These are phyloP conservation scores for Blastobotrys terrestris DNA, from an alignment of 805 yeast species.

Conservation along the genomic window DNA sequence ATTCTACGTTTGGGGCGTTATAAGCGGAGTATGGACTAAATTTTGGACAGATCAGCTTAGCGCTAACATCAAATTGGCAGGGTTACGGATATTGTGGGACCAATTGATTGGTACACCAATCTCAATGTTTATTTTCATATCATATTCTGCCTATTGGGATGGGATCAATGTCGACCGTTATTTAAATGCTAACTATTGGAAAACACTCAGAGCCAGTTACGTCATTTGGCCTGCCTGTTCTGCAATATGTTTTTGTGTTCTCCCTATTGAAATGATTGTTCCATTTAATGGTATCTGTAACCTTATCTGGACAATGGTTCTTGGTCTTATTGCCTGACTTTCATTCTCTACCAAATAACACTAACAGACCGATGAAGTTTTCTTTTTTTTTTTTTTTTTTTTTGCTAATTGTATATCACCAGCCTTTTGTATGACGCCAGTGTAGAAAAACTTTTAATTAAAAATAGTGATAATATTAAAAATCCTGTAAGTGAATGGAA, in stretches of 20 bases:
- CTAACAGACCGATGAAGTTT: too few species aligned
- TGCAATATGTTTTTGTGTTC: conserved; percentile 16
- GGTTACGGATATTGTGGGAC: conserved; percentile 26
- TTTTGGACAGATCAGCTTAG: conserved; percentile 33
- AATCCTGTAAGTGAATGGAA: too few species aligned
- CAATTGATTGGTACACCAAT: conserved; percentile 32
- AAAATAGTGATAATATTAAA: too few species aligned
- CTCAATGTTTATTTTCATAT: conserved; percentile 27
- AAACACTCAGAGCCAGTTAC: conserved; percentile 18
- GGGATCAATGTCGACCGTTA: conserved; percentile 29
- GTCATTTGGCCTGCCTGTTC: conserved; percentile 25
- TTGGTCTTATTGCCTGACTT: conserved; percentile 13
- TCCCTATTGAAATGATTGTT: conserved; percentile 18
- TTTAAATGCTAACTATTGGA: conserved; percentile 20
- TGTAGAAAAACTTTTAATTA: too few species aligned
- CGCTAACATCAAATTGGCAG: conserved; percentile 16
- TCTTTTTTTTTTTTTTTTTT: too few species aligned
- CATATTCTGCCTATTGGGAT: conserved; percentile 33
- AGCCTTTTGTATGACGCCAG: too few species aligned
- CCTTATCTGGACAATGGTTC: conserved; percentile 21
- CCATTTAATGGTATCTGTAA: conserved; percentile 23
- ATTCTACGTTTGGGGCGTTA: conserved; percentile 34
- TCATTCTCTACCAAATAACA: too few species aligned
- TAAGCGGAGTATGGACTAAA: conserved; percentile 32
- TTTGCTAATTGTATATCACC: too few species aligned